Percentiles rank a stretch among this genome's conserved stretches.
Evolutionary conservation across 306 rosid species (phyloP).

Genomic region (Rosa multiflora): DNA sequence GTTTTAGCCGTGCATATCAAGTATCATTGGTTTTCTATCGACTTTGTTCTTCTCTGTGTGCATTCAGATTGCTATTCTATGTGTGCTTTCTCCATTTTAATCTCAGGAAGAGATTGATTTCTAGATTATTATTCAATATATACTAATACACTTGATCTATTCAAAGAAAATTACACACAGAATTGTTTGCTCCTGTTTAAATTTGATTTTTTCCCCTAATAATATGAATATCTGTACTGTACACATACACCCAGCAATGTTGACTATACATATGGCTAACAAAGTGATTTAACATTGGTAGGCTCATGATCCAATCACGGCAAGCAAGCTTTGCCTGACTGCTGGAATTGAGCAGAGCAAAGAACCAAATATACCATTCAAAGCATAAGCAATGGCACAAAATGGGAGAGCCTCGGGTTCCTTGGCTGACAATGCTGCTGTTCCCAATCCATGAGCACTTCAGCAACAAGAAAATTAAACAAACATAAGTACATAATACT

Average conservation of each 20-base stretch:
- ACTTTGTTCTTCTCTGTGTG: not conserved
- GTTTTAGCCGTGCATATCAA: not conserved
- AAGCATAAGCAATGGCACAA: constrained; percentile 90
- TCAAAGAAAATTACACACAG: not conserved
- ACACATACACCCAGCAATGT: not conserved
- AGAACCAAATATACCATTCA: constrained; percentile 92
- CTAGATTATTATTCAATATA: not conserved
- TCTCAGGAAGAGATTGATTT: not conserved
- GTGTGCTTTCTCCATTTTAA: not conserved
- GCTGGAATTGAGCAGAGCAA: constrained; percentile 78
- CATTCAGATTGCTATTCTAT: not conserved
- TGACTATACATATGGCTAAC: not conserved
- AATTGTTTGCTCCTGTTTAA: not conserved
- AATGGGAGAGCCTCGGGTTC: constrained; percentile 99
- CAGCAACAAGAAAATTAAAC: constrained; percentile 20
- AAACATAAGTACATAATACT: not conserved
- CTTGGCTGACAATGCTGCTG: constrained; percentile 93
- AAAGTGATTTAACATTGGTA: not conserved
- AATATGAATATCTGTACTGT: not conserved
- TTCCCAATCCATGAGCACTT: constrained; percentile 96
- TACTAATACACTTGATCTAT: not conserved
- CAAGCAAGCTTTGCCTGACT: constrained; percentile 73
- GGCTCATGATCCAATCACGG: constrained; percentile 59
- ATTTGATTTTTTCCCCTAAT: not conserved
- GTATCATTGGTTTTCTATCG: not conserved